phyloP scores from a whole-genome alignment of 495 filamentous ascomycete genomes.

The Neurospora sp. region DNA sequence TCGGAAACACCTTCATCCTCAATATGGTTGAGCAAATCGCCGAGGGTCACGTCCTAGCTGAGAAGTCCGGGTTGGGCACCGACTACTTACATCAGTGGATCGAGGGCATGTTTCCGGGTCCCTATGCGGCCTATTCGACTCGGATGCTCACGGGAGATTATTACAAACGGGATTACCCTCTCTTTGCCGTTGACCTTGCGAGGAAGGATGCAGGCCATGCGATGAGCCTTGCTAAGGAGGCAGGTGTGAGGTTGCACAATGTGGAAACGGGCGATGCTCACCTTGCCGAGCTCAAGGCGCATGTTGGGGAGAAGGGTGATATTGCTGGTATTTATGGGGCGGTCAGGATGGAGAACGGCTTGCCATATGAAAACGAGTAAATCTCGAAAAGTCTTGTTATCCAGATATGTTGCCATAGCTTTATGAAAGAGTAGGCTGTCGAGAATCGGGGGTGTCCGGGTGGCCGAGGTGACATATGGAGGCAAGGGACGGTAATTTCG shows the following conservation, averaged over 20 bases:
- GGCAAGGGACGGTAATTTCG: not conserved
- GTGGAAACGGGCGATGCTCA: slow-evolving; percentile 60
- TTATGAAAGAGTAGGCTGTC: not conserved
- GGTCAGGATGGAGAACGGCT: slow-evolving; percentile 55
- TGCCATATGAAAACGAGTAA: slow-evolving; percentile 54
- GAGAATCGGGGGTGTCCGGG: too few species aligned
- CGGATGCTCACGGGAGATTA: slow-evolving; percentile 73
- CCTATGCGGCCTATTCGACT: slow-evolving; percentile 58
- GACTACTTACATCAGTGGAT: slow-evolving; percentile 60
- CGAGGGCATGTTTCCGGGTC: slow-evolving; percentile 52
- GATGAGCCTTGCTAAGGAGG: slow-evolving; percentile 48
- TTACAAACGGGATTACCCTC: slow-evolving; percentile 47
- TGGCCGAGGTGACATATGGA: not conserved
- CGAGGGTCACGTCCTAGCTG: slow-evolving; percentile 66
- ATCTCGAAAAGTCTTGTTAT: not conserved
- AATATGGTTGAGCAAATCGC: slow-evolving; percentile 71
- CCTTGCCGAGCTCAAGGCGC: slow-evolving; percentile 52
- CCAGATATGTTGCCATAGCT: not conserved
- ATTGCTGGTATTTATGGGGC: slow-evolving; percentile 77
- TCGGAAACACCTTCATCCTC: slow-evolving; percentile 81
- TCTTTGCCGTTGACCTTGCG: slow-evolving; percentile 81
- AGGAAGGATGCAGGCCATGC: slow-evolving; percentile 80
- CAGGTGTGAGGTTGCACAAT: slow-evolving; percentile 53
- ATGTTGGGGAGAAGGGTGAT: slow-evolving; percentile 67
- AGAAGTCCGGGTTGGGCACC: slow-evolving; percentile 67